Percentiles rank a stretch among this genome's conserved stretches.
phyloP scores from a whole-genome alignment of 139 green algal genomes.

The Haematococcus lacustris region DNA sequence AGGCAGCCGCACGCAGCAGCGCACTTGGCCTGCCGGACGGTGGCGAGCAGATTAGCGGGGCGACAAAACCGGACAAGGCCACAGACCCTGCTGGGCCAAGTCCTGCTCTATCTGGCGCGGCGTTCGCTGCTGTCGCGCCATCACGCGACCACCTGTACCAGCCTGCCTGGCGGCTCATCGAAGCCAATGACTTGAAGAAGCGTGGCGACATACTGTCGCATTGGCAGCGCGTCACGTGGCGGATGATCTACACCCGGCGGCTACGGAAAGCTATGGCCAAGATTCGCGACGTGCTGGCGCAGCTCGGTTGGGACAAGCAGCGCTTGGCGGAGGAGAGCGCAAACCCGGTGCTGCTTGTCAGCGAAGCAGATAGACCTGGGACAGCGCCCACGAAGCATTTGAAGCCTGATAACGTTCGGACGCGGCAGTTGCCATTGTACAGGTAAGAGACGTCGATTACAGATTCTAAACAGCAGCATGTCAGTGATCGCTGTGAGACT shows the following conservation, averaged over 20 bases:
- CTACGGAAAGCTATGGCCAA: slow-evolving; percentile 21
- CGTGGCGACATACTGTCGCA: slow-evolving; percentile 27
- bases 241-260: slow-evolving; percentile 33
- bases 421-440: slow-evolving; percentile 34
- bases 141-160: not conserved
- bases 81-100: not conserved
- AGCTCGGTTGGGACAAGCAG: slow-evolving; percentile 35
- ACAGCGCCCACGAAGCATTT: slow-evolving; percentile 22
- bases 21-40: too few species aligned
- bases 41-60: too few species aligned
- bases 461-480: too few species aligned
- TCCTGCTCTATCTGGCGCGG: not conserved
- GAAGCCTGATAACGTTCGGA: slow-evolving; percentile 27
- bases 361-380: slow-evolving; percentile 14
- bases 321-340: slow-evolving; percentile 36
- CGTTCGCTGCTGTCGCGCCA: not conserved
- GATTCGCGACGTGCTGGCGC: slow-evolving; percentile 32
- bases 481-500: too few species aligned
- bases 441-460: slow-evolving; percentile 9
- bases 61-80: too few species aligned
- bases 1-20: too few species aligned
- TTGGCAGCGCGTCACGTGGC: slow-evolving; percentile 37
- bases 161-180: slow-evolving; percentile 42
- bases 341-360: slow-evolving; percentile 35
- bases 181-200: slow-evolving; percentile 47